Evolutionary conservation across 495 filamentous ascomycete species (phyloP).

Genomic region (Elasticomyces elasticus): DNA sequence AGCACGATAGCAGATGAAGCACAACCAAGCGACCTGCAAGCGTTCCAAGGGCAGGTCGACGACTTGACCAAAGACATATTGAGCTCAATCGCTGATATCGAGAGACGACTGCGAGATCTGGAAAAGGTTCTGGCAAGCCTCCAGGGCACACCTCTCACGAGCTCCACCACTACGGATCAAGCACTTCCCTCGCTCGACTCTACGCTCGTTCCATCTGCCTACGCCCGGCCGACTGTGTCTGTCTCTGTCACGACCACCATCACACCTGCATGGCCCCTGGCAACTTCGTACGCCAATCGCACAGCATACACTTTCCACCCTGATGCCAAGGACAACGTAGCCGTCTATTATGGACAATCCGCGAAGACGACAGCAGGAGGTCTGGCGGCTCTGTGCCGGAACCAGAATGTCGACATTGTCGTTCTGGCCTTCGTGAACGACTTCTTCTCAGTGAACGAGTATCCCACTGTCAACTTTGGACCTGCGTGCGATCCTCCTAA

Average conservation of each 20-base stretch:
- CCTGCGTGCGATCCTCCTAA: conserved; percentile 20
- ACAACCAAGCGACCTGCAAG: background rate
- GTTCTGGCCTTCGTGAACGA: conserved; percentile 44
- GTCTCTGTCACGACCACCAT: background rate
- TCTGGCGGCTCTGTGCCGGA: conserved; percentile 10
- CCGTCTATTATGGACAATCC: conserved; percentile 14
- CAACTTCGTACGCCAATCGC: background rate
- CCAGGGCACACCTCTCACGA: background rate
- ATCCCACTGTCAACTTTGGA: conserved; percentile 34
- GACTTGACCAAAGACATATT: background rate
- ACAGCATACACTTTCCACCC: conserved; percentile 1
- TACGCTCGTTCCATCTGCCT: background rate
- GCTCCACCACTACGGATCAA: background rate
- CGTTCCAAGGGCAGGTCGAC: background rate
- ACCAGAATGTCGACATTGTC: conserved; percentile 25
- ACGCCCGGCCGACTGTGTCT: background rate
- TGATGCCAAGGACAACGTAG: conserved; percentile 4
- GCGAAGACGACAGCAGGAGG: conserved; percentile 6
- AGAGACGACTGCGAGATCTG: background rate
- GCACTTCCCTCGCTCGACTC: background rate
- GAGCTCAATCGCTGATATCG: background rate
- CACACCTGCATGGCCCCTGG: background rate
- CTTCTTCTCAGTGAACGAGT: conserved; percentile 28
- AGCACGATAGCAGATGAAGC: background rate
- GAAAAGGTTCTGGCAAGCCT: background rate